Evolutionary conservation across 2,329 filamentous ascomycete genomes (phyloP).

Genomic region (Aureobasidium mangrovei): DNA sequence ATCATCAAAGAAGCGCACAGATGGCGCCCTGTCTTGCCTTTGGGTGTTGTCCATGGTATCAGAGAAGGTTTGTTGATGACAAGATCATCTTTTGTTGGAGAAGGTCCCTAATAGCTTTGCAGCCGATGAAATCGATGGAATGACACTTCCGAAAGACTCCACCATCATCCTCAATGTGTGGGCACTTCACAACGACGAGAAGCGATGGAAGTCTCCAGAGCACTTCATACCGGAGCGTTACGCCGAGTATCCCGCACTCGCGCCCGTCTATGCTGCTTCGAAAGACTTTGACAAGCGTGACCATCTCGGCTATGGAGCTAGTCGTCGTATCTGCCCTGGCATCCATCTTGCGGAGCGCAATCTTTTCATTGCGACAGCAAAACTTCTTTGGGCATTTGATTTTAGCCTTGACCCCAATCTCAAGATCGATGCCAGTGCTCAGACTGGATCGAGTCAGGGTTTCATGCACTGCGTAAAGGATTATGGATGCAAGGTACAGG

Average conservation of each 20-base stretch:
- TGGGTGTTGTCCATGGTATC: slow-evolving; percentile 23
- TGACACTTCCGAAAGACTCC: slow-evolving; percentile 31
- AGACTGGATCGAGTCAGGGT: too few species aligned
- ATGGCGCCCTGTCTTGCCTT: slow-evolving; percentile 27
- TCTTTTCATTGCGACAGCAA: slow-evolving; percentile 40
- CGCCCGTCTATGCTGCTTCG: slow-evolving; percentile 27
- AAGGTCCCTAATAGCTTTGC: too few species aligned
- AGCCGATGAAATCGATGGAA: slow-evolving; percentile 24
- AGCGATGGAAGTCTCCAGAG: slow-evolving; percentile 30
- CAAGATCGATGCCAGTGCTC: too few species aligned
- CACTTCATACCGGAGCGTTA: slow-evolving; percentile 30
- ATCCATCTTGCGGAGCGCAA: slow-evolving; percentile 46
- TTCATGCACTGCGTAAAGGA: too few species aligned
- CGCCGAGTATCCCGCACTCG: slow-evolving; percentile 15
- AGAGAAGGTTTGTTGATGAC: slow-evolving; percentile 14
- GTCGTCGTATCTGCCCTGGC: slow-evolving; percentile 50
- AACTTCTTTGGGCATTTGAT: slow-evolving; percentile 40
- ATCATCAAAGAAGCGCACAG: slow-evolving; percentile 29
- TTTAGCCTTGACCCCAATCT: too few species aligned
- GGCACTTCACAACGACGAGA: slow-evolving; percentile 33
- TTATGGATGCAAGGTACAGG: too few species aligned
- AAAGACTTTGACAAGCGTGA: slow-evolving; percentile 39
- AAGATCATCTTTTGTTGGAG: too few species aligned
- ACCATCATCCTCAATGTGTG: slow-evolving; percentile 31
- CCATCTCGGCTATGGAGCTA: slow-evolving; percentile 48